These are phyloP conservation scores for Saccharomycopsis lassenensis DNA, from an alignment of 805 yeast genomes.

Conservation along the genomic window DNA sequence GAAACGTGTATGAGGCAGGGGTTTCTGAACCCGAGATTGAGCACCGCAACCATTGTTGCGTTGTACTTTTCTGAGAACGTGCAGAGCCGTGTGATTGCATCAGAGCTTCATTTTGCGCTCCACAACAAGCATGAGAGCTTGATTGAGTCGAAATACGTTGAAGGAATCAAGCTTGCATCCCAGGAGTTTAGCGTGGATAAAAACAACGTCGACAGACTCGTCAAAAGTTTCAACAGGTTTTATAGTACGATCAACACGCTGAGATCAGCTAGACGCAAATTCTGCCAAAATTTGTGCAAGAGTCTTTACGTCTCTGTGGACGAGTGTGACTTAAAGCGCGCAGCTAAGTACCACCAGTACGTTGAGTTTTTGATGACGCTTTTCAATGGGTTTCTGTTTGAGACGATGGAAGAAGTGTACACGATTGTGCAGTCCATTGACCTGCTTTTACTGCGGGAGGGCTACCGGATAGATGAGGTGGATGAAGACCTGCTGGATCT, in stretches of 20 bases:
- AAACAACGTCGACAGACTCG: not conserved
- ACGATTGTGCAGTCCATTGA: conserved; percentile 35
- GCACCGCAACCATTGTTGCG: conserved; percentile 62
- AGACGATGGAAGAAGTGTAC: conserved; percentile 41
- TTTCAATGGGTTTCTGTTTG: conserved; percentile 30
- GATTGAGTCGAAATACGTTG: conserved; percentile 52
- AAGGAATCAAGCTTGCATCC: conserved; percentile 49
- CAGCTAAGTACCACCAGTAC: conserved; percentile 22
- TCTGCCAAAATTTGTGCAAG: conserved; percentile 27
- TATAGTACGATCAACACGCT: conserved; percentile 33
- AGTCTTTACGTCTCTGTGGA: conserved; percentile 24
- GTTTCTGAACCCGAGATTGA: conserved; percentile 60
- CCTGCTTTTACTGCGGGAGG: conserved; percentile 30
- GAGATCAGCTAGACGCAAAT: conserved; percentile 31
- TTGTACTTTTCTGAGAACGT: conserved; percentile 43
- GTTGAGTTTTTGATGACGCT: conserved; percentile 29
- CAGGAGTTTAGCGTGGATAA: conserved; percentile 24
- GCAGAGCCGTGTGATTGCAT: conserved; percentile 36
- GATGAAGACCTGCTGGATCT: not conserved
- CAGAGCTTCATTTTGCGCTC: conserved; percentile 41
- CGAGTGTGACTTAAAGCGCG: conserved; percentile 19
- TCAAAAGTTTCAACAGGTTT: conserved; percentile 25
- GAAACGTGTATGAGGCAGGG: conserved; percentile 52
- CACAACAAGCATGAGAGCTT: conserved; percentile 62
- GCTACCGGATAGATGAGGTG: conserved; percentile 17